Percentiles rank a stretch among this genome's conserved stretches.
Conservation (phyloP, 176 grass and related monocot genomes). For the Secale cereale region DNA sequence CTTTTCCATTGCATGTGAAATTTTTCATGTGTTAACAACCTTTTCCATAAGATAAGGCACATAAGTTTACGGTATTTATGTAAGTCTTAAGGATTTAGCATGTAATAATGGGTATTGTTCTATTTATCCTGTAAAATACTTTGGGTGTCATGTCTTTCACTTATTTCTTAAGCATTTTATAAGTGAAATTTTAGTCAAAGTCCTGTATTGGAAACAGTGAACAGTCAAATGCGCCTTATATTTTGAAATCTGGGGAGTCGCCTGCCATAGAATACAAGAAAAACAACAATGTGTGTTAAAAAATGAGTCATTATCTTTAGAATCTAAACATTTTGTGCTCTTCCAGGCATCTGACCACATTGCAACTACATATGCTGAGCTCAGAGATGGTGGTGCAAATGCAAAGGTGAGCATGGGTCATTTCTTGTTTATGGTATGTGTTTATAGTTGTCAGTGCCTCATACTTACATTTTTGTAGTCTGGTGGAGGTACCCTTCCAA, state of each 20-base stretch:
- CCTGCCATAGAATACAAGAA: not conserved
- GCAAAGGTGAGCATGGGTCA: slow-evolving; percentile 57
- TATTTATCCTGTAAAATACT: not conserved
- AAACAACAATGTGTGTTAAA: not conserved
- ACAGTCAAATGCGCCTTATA: not conserved
- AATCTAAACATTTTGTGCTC: slow-evolving; percentile 15
- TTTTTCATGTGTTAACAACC: not conserved
- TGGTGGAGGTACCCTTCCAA: slow-evolving; percentile 95
- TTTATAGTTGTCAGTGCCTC: slow-evolving; percentile 26
- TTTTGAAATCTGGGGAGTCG: not conserved
- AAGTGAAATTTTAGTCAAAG: not conserved
- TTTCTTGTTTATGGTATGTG: slow-evolving; percentile 14
- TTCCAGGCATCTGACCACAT: slow-evolving; percentile 91
- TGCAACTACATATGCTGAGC: slow-evolving; percentile 95
- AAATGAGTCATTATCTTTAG: not conserved
- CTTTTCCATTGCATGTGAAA: not conserved
- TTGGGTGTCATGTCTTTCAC: not conserved
- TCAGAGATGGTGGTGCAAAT: slow-evolving; percentile 78
- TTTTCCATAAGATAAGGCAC: not conserved
- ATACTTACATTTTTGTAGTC: slow-evolving; percentile 36
- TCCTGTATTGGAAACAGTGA: not conserved
- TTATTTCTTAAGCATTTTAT: not conserved
- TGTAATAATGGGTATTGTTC: not conserved
- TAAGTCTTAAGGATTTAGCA: not conserved
- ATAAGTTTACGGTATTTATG: not conserved